Evolutionary conservation across 2,329 filamentous ascomycete species (phyloP).

Genomic region (Didymella segeticola): DNA sequence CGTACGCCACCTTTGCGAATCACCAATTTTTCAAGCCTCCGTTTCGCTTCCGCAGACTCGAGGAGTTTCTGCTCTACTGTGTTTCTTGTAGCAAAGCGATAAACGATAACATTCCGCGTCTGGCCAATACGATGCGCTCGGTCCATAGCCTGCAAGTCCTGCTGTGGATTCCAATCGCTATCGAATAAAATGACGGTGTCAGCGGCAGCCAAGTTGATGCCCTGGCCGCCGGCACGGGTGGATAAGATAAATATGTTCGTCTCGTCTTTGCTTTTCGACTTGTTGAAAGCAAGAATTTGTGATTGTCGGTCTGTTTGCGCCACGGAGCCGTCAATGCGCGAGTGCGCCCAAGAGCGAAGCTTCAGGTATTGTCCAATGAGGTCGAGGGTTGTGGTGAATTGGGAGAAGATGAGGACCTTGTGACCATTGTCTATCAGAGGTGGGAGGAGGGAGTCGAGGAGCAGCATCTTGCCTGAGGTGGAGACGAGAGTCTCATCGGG

Average conservation of each 20-base stretch:
- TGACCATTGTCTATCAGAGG: constrained; percentile 75
- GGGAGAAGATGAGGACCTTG: constrained; percentile 94
- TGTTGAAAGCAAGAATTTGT: constrained; percentile 59
- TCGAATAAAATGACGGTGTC: constrained; percentile 95
- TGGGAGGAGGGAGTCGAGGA: constrained; percentile 85
- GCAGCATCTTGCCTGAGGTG: constrained; percentile 92
- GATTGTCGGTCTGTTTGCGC: constrained; percentile 66
- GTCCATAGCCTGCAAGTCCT: constrained; percentile 95
- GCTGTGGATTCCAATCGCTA: constrained; percentile 92
- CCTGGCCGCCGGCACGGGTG: constrained; percentile 90
- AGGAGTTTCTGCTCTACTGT: constrained; percentile 91
- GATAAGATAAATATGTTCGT: constrained; percentile 82
- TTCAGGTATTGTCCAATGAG: constrained; percentile 86
- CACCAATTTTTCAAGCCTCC: constrained; percentile 89
- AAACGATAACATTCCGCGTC: constrained; percentile 88
- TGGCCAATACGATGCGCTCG: constrained; percentile 95
- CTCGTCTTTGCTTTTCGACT: constrained; percentile 30
- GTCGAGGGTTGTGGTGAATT: constrained; percentile 94
- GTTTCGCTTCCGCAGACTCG: constrained; percentile 87
- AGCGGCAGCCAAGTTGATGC: constrained; percentile 90
- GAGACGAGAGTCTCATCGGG: constrained; percentile 83
- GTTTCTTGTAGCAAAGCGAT: constrained; percentile 88
- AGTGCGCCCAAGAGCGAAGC: constrained; percentile 80
- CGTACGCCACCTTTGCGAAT: constrained; percentile 82
- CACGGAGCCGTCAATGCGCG: constrained; percentile 90